Evolutionary conservation across 192 early-diverging fungal genomes (phyloP).

Genomic region (Backusella westeae): DNA sequence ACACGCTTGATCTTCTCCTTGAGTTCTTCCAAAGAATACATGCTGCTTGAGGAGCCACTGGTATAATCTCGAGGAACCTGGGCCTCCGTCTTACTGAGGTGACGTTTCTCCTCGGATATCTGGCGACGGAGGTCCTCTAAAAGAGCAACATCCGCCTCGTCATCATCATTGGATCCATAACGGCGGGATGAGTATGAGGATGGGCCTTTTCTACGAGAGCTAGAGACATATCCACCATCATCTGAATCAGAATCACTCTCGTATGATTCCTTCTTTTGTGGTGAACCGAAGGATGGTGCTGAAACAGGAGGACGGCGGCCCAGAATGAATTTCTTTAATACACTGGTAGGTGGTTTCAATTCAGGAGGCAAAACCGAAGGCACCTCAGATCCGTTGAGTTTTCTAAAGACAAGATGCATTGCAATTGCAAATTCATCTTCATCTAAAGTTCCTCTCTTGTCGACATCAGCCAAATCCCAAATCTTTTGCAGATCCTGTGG

Average conservation of each 20-base stretch:
- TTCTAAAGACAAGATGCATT: slow-evolving; percentile 94
- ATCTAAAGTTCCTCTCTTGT: slow-evolving; percentile 86
- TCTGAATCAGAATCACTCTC: neutral
- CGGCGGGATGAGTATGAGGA: neutral
- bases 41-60: neutral
- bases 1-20: slow-evolving; percentile 46
- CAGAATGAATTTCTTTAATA: slow-evolving; percentile 32
- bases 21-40: slow-evolving; percentile 37
- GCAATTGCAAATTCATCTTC: slow-evolving; percentile 94
- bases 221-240: slow-evolving; percentile 32
- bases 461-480: slow-evolving; percentile 74
- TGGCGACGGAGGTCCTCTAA: slow-evolving; percentile 21
- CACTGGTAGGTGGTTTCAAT: slow-evolving; percentile 79
- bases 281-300: neutral
- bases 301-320: slow-evolving; percentile 22
- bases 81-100: neutral
- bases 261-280: neutral
- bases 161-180: neutral
- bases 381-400: slow-evolving; percentile 79
- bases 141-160: neutral
- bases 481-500: slow-evolving; percentile 52
- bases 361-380: slow-evolving; percentile 79
- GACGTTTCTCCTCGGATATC: slow-evolving; percentile 10
- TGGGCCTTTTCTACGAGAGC: slow-evolving; percentile 24
- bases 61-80: neutral